phyloP scores from a whole-genome alignment of 2,329 filamentous ascomycete species.

The Magnaporthiopsis incrustans region DNA sequence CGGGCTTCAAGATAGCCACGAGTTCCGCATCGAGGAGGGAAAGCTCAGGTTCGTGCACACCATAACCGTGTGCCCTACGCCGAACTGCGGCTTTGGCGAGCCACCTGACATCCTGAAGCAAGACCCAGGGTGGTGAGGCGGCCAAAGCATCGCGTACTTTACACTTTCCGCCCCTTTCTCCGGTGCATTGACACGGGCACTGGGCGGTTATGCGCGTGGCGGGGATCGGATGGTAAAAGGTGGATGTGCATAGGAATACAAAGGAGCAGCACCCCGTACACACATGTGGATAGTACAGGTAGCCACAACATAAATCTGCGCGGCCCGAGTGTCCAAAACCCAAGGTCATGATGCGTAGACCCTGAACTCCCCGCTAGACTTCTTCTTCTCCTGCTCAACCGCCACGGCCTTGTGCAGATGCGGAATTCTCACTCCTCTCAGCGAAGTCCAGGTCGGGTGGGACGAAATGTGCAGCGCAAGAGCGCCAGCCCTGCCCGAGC shows the following conservation, averaged over 20 bases:
- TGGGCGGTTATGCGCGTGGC: no score
- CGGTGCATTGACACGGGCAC: no score
- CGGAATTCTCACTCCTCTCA: not conserved
- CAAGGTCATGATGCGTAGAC: not conserved
- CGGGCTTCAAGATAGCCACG: conserved; percentile 24
- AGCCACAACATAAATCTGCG: not conserved
- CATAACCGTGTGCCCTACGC: conserved; percentile 17
- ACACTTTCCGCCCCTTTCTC: no score
- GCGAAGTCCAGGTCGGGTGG: not conserved
- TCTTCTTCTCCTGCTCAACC: not conserved
- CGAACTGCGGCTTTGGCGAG: conserved; percentile 7
- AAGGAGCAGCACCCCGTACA: not conserved
- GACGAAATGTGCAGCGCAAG: not conserved
- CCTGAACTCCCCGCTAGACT: not conserved
- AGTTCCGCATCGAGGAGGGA: conserved; percentile 25
- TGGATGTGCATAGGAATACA: not conserved
- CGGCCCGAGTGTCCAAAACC: no score
- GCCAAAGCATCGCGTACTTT: no score
- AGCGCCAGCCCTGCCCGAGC: not conserved
- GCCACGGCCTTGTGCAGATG: not conserved
- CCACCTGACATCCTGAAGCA: conserved; percentile 2
- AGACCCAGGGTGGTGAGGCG: conserved; percentile 5
- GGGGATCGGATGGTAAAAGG: not conserved
- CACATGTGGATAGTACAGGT: not conserved
- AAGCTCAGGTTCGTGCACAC: conserved; percentile 25